Conservation (phyloP, 805 yeast genomes). For the Yamadazyma sp. region DNA sequence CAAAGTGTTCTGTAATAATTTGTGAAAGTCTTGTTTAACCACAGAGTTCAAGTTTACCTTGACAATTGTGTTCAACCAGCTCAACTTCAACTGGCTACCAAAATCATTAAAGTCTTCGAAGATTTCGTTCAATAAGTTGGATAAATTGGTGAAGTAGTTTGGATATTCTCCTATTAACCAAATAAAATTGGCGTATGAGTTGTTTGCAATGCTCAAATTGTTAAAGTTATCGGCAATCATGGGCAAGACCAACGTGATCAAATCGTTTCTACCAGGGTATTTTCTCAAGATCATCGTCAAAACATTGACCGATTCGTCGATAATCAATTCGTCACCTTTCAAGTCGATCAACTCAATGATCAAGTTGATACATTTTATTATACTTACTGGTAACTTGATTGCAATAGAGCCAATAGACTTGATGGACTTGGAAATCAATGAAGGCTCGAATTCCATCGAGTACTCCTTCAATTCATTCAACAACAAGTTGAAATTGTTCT, state of each 20-base stretch:
- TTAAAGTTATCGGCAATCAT: slow-evolving; percentile 45
- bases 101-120: slow-evolving; percentile 56
- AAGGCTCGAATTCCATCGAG: slow-evolving; percentile 81
- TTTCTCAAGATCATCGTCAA: slow-evolving; percentile 67
- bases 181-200: slow-evolving; percentile 57
- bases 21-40: slow-evolving; percentile 28
- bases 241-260: slow-evolving; percentile 53
- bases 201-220: slow-evolving; percentile 34
- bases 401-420: slow-evolving; percentile 72
- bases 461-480: slow-evolving; percentile 76
- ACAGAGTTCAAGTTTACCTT: slow-evolving; percentile 42
- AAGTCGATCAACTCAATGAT: slow-evolving; percentile 61
- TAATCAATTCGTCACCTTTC: slow-evolving; percentile 58
- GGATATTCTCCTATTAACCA: slow-evolving; percentile 77
- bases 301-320: slow-evolving; percentile 61
- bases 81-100: slow-evolving; percentile 55
- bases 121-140: slow-evolving; percentile 39
- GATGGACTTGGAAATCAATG: slow-evolving; percentile 67
- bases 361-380: slow-evolving; percentile 59
- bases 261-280: slow-evolving; percentile 52
- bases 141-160: slow-evolving; percentile 54
- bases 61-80: slow-evolving; percentile 60
- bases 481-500: slow-evolving; percentile 55
- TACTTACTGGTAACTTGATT: slow-evolving; percentile 54
- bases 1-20: slow-evolving; percentile 55